These are phyloP conservation scores for Candida anglica DNA, from an alignment of 805 yeast genomes.

Conservation along the genomic window DNA sequence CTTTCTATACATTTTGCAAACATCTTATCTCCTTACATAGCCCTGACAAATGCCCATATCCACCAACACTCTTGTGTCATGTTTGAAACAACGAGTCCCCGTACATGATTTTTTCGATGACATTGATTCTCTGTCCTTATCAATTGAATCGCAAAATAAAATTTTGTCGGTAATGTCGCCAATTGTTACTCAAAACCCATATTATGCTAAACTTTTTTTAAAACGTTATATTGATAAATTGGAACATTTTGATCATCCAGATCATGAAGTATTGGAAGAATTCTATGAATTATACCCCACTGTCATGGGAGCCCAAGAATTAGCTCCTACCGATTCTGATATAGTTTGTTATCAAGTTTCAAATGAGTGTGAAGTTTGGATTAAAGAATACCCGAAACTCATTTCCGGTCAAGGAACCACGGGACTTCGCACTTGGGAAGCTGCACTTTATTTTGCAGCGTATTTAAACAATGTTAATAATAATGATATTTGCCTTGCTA, in stretches of 20 bases:
- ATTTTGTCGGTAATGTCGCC: constrained; percentile 13
- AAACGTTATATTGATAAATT: constrained; percentile 34
- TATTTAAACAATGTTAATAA: constrained; percentile 28
- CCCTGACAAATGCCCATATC: no score
- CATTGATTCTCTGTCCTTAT: neutral
- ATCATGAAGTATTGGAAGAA: constrained; percentile 33
- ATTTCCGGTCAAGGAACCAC: constrained; percentile 80
- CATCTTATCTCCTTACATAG: no score
- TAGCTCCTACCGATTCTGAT: constrained; percentile 37
- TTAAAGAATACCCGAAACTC: constrained; percentile 59
- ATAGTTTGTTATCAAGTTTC: constrained; percentile 28
- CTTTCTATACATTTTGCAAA: no score
- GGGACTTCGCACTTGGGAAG: constrained; percentile 93
- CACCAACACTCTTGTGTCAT: no score
- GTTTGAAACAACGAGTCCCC: constrained; percentile 1
- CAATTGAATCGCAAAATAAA: constrained; percentile 14
- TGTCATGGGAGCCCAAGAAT: constrained; percentile 27
- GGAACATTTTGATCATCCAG: constrained; percentile 21
- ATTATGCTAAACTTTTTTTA: constrained; percentile 47
- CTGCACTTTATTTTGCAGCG: constrained; percentile 64
- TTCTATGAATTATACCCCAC: constrained; percentile 35
- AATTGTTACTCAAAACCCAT: constrained; percentile 39
- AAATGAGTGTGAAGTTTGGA: constrained; percentile 20
- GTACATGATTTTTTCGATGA: neutral
- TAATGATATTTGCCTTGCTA: constrained; percentile 10